Evolutionary conservation across 208 protist species (phyloP), one percentile per base, ranked within the genome.

Genomic region (Naegleria fowleri): DNA sequence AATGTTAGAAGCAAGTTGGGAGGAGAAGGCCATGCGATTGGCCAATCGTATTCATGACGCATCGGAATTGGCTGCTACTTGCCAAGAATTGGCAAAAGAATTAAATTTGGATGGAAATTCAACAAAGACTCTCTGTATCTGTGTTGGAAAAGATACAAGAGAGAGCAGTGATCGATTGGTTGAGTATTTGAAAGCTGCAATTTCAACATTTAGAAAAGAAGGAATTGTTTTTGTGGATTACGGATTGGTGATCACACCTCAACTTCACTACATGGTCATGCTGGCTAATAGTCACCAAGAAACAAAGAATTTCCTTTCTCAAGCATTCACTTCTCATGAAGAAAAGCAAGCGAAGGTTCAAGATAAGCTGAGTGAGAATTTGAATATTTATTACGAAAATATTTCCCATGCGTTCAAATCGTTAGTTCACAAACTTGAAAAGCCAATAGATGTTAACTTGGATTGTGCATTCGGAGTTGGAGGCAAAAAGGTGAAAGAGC

Each of bases 401-500:
- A 36, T 79, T 36, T 0, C 67, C 29, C 19, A 79, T 36, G 16
- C 67, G 0, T 79, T 36, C 29, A 36, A 79, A 36, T 36, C 25
- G n/a, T 79, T 79, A 79, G 19, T 36, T 33, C 19, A 33, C 7
- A 33, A 33, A 36, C 2, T 5, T 76, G 22, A 25, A 29, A 79
- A 79, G 29, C 13, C 19, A 29, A 48, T 48, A 48, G 29, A 79
- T 13, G n/a, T 79, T 36, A 79, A 25, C 36, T 29, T 89, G 22
- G 86, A 89, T 40, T 89, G 86, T 67, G 86, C 86, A 15, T 67
- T 33, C 59, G 86, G 86, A 38, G 86, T 89, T 51, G 86, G 86
- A 1, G 86, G 33, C 29, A 40, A 33, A 5, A 86, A 40, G n/a
- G 41, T 86, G 5, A 86, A 48, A 33, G 9, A 40, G 41, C 25